Base-by-base conservation (phyloP, 164 flowering plant genomes). In the Santalum album region DNA sequence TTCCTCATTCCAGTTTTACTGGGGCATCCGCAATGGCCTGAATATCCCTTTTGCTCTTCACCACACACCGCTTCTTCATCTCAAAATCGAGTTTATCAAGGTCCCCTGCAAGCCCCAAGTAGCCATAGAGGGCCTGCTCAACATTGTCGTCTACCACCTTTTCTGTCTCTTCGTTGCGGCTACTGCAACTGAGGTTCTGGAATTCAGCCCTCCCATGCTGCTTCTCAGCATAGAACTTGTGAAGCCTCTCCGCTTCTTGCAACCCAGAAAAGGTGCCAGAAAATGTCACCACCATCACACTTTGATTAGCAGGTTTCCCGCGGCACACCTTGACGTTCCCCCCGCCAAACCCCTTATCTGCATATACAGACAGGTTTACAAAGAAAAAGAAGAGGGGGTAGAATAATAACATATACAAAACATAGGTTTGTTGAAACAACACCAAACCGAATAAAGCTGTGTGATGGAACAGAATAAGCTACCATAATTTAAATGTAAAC, bases 11-110 rank as follows among this genome's bases (percentile, higher is more conserved):
- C 21, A 51, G 21, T 51, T 27, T 32, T 38, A 73, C 57, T 36
- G 76, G 68, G 34, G 75, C 79, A 48, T 71, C 72, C 22, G 75
- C 79, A 62, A 78, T 64, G 56, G 71, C 79, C 45, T 65, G 53
- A 22, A 86, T 78, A 58, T 80, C 86, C 63, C 70, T 81, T 71
- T 75, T 83, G 72, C 95, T 81, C 77, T 68, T 78, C 47, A 82
- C 66, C 35, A 69, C 29, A 54, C 69, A 66, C 21, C 72, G 65
- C 26, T 61, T 72, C 75, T 75, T 86, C 21, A 63, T 67, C 48
- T 67, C 79, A 56, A 55, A 60, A 57, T 78, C 84, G 44, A 86
- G 79, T 62, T 82, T 77, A 42, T 74, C 78, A 32, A 84, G 60
- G 61, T 80, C 88, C 40, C 65, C 78, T 1, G 79, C 84, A 56